Base-by-base conservation (phyloP, 345 rosid genomes). In the Aquilaria malaccensis region DNA sequence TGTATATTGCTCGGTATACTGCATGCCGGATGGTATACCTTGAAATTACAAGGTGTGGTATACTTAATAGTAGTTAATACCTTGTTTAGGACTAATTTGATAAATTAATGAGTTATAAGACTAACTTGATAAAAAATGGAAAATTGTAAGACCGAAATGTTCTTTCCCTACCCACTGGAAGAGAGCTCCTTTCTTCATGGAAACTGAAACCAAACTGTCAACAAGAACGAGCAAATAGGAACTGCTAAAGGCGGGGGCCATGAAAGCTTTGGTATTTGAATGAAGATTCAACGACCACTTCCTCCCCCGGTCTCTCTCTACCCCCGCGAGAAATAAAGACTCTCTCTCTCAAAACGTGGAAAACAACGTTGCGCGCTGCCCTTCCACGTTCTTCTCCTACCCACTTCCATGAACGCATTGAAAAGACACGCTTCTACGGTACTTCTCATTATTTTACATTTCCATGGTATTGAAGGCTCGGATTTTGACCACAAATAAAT, bases 341-440 rank as follows among this genome's bases (percentile, higher is more conserved):
- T 46, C 54, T 29, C 67, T 52, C 59, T 58, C 58, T 31, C n/a
- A 10, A 46, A 58, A 58, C 65, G 68, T 59, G 60, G 73, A 51
- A 32, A 69, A 50, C 46, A 62, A 33, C 45, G 2, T 10, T 7
- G 3, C 48, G 10, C 11, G 3, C 43, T 7, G 46, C 32, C 56
- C 49, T 59, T 46, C 31, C 74, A 66, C 62, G 62, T 62, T 71
- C 65, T 67, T 52, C 55, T 62, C 33, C 57, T 50, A 63, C 15
- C 49, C 13, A 10, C 7, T 57, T 10, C 56, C 2, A 77, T 78
- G 82, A n/a, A 66, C 45, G 15, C 67, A 3, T 22, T 65, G 29
- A 67, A 59, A 62, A 48, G 75, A 47, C 33, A 7, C 52, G 50
- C 56, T 31, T 68, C 60, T 41, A 67, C 46, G 75, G 79, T 74